Evolutionary conservation across 148 eudicot species (phyloP).

Genomic region (Chenopodium album): DNA sequence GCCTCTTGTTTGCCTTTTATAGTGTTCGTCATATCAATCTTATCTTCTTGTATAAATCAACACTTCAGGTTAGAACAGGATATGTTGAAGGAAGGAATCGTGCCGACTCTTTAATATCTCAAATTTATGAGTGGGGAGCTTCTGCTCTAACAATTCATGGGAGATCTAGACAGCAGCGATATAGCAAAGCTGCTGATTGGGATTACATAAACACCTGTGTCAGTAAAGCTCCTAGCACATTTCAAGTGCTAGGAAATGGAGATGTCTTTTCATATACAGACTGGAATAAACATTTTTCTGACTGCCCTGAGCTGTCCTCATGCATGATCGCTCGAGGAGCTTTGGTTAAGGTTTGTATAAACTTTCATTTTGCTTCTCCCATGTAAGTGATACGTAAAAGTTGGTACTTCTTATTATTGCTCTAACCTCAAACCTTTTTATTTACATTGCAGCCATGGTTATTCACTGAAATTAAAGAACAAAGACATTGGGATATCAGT

Average conservation of each 20-base stretch:
- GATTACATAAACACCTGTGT: constrained; percentile 73
- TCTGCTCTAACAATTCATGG: constrained; percentile 91
- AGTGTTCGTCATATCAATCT: not conserved
- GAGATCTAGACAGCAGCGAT: constrained; percentile 93
- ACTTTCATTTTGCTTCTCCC: not conserved
- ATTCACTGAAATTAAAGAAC: constrained; percentile 98
- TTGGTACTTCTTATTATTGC: not conserved
- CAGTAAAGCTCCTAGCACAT: constrained; percentile 54
- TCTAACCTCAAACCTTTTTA: not conserved
- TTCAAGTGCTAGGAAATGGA: constrained; percentile 92
- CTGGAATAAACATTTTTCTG: constrained; percentile 78
- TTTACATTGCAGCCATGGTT: constrained; percentile 81
- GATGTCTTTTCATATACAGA: constrained; percentile 85
- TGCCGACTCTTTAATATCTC: constrained; percentile 67
- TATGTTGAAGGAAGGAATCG: constrained; percentile 91
- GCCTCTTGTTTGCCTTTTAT: constrained; percentile 6
- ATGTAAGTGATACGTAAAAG: not conserved
- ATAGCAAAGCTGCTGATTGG: constrained; percentile 98
- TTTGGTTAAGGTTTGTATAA: constrained; percentile 64
- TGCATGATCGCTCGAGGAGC: constrained; percentile 99
- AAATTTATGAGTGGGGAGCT: constrained; percentile 87
- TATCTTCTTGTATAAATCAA: not conserved
- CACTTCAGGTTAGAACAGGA: constrained; percentile 81
- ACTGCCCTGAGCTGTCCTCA: constrained; percentile 81
- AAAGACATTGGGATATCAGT: constrained; percentile 93